Evolutionary conservation across 371 early-diverging fungal species (phyloP).

Genomic region (Lichtheimia corymbifera): DNA sequence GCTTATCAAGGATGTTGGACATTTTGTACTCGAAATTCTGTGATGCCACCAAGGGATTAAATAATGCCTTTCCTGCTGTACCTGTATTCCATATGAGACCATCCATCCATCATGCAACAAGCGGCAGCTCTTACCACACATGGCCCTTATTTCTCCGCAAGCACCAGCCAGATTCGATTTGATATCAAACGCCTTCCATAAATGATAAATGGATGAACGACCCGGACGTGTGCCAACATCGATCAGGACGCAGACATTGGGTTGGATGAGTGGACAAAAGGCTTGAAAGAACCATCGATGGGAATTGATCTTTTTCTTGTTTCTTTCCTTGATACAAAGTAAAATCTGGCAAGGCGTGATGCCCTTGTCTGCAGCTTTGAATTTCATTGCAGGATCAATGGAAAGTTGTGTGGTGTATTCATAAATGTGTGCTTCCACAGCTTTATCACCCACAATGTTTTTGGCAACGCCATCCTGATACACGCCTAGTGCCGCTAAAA

Average conservation of each 20-base stretch:
- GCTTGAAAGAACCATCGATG: conserved; percentile 92
- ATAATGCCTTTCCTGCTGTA: conserved; percentile 61
- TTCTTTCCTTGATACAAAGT: conserved; percentile 79
- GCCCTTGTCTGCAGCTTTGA: conserved; percentile 64
- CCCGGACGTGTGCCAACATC: conserved; percentile 87
- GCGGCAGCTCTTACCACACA: conserved; percentile 52
- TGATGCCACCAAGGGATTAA: conserved; percentile 86
- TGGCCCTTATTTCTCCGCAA: conserved; percentile 85
- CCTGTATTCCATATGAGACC: conserved; percentile 32
- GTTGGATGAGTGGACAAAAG: conserved; percentile 73
- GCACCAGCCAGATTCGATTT: conserved; percentile 77
- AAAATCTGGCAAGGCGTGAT: conserved; percentile 79
- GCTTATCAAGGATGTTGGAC: conserved; percentile 87
- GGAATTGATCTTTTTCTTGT: conserved; percentile 79
- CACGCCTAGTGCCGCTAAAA: conserved; percentile 86
- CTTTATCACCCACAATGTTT: conserved; percentile 64
- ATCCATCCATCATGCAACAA: no score
- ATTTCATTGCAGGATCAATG: conserved; percentile 64
- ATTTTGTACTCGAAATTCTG: conserved; percentile 90
- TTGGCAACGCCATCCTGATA: conserved; percentile 92
- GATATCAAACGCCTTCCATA: conserved; percentile 84
- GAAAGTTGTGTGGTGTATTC: conserved; percentile 84
- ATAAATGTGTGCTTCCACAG: conserved; percentile 85
- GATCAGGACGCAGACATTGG: conserved; percentile 76
- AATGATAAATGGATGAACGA: conserved; percentile 61